Base-by-base conservation (phyloP, 1,284 basidiomycete species). In the Sporisorium scitamineum region DNA sequence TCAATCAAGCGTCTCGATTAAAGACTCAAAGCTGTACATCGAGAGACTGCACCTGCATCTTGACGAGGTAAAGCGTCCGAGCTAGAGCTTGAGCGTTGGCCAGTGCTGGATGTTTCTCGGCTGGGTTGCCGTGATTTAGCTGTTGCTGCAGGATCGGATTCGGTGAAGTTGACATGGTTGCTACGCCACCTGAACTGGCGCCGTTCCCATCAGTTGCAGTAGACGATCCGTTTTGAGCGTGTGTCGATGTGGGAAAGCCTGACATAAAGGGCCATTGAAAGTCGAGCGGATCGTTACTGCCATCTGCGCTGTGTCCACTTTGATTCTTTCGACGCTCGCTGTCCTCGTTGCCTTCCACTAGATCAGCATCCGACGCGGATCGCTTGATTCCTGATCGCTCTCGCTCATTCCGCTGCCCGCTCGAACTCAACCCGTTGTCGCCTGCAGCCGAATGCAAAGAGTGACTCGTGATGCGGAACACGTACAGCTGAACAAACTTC, bases 401-500 rank as follows among this genome's bases (percentile, higher is more conserved):
- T 27, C 57, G 44, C 16, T 54, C 51, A 7, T 18, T 27, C 8
- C 44, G 53, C 5, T 53, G 54, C 18, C 37, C 20, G 55, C 24
- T 63, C 39, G 52, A 57, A 26, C 37, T 34, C 14, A 11, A n/a
- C 0, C 45, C 42, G 20, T 22, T 24, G 16, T 54, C 63, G 3
- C 45, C 42, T 0, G 48, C 47, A 18, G 65, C 53, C 10, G 73
- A 71, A 54, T 71, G 61, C 54, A 78, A 65, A 8, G 64, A 61
- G 51, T 79, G 76, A 18, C 69, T 69, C 8, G 65, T 67, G 50
- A 79, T 59, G 18, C 65, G 65, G 39, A 72, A 76, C 14, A 76
- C 70, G 55, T 79, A 79, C 10, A 76, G 68, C 64, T 79, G 73
- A 3, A 76, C 65, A 34, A 79, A 79, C 45, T 70, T 72, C 22